phyloP scores from a whole-genome alignment of 2,329 filamentous ascomycete genomes.

The Balansia obtecta region DNA sequence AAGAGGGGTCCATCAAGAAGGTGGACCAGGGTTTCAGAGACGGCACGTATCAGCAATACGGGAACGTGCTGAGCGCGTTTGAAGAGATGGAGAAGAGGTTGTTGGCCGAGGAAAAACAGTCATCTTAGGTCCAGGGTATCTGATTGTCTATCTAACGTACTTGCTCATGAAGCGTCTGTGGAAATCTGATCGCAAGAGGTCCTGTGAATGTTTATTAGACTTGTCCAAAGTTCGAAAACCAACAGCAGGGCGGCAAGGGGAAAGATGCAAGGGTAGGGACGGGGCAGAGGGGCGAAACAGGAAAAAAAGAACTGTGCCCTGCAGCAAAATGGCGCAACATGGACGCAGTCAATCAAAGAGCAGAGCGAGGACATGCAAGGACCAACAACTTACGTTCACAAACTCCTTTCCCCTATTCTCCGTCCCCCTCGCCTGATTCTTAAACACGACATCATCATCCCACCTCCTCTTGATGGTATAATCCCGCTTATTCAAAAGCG shows the following conservation, averaged over 20 bases:
- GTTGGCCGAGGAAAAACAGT: conserved; percentile 26
- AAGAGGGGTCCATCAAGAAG: conserved; percentile 69
- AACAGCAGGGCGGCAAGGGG: not conserved
- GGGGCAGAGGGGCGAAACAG: conserved; percentile 1
- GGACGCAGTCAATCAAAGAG: not conserved
- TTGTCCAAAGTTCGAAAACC: not conserved
- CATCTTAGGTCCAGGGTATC: conserved; percentile 11
- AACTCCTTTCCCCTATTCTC: conserved; percentile 92
- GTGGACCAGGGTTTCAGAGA: conserved; percentile 71
- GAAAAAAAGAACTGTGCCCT: not conserved
- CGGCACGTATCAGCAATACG: conserved; percentile 67
- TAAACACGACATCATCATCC: conserved; percentile 99
- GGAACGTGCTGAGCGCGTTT: conserved; percentile 63
- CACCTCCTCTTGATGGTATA: conserved; percentile 87
- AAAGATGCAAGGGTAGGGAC: too few relatives aligned
- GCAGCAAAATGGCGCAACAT: too few relatives aligned
- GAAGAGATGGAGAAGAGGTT: conserved; percentile 60
- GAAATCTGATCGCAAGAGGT: conserved; percentile 88
- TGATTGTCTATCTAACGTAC: conserved; percentile 39
- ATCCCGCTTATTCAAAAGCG: conserved; percentile 75
- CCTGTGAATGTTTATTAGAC: conserved; percentile 29
- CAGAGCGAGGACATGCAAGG: conserved; percentile 1
- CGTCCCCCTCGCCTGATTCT: conserved; percentile 92
- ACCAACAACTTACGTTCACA: conserved; percentile 61
- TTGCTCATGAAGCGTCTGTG: conserved; percentile 92